Percentiles rank a stretch among this genome's conserved stretches.
Evolutionary conservation across 306 rosid genomes (phyloP).

Genomic region (Prosopis cineraria): DNA sequence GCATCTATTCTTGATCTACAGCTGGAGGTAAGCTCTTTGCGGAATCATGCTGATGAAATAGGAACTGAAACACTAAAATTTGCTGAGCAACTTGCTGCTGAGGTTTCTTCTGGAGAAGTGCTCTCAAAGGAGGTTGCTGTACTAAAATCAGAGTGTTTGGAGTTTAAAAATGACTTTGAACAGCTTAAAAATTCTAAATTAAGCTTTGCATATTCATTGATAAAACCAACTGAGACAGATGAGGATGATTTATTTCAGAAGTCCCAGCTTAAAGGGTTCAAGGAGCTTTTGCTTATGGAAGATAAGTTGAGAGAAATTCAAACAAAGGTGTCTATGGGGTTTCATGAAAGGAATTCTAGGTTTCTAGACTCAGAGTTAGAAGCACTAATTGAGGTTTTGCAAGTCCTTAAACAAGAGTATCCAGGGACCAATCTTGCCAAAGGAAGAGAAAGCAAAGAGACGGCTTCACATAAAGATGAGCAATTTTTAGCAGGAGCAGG

Average conservation of each 20-base stretch:
- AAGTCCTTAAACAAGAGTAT: conserved; percentile 69
- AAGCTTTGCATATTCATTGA: conserved; percentile 45
- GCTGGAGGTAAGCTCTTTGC: conserved; percentile 69
- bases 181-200: conserved; percentile 52
- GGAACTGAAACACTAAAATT: conserved; percentile 66
- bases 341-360: conserved; percentile 66
- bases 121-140: conserved; percentile 70
- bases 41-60: conserved; percentile 72
- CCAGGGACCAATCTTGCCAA: conserved; percentile 47
- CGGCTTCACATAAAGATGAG: conserved; percentile 50
- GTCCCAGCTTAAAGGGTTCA: conserved; percentile 61
- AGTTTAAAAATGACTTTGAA: conserved; percentile 76
- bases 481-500: conserved; percentile 60
- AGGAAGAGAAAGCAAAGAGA: conserved; percentile 48
- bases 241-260: conserved; percentile 50
- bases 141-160: conserved; percentile 76
- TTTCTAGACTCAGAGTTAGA: conserved; percentile 66
- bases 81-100: conserved; percentile 71
- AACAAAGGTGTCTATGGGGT: conserved; percentile 64
- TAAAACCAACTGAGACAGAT: conserved; percentile 50
- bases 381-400: conserved; percentile 61
- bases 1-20: conserved; percentile 77
- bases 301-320: conserved; percentile 77
- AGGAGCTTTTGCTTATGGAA: conserved; percentile 75
- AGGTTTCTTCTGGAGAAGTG: conserved; percentile 79